Conservation (phyloP, 1,139 yeast genomes). For the Diutina mesorugosa region DNA sequence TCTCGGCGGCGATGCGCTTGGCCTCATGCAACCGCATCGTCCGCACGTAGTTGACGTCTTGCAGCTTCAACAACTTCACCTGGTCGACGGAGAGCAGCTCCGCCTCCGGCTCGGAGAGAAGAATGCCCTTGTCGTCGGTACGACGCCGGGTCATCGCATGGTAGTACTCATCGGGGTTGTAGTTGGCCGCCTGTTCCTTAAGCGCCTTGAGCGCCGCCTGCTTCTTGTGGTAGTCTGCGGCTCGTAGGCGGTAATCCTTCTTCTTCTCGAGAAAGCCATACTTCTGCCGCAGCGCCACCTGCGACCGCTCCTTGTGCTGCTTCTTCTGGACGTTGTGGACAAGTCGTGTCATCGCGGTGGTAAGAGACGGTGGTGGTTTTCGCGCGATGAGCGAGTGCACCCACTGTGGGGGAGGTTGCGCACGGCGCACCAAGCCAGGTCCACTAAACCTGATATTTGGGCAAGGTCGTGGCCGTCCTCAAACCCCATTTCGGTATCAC, state of each 20-base stretch:
- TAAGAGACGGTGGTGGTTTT: conserved; percentile 2
- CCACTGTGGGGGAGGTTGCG: neutral
- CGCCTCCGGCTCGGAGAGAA: conserved; percentile 54
- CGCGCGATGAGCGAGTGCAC: neutral
- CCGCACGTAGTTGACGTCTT: conserved; percentile 76
- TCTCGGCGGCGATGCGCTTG: conserved; percentile 49
- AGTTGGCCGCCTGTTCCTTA: conserved; percentile 53
- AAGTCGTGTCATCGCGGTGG: conserved; percentile 11
- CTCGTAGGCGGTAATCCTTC: conserved; percentile 84
- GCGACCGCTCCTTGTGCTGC: conserved; percentile 91
- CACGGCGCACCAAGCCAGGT: neutral
- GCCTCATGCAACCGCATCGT: conserved; percentile 62
- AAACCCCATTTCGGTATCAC: neutral
- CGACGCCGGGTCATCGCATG: conserved; percentile 73
- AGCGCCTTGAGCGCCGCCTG: conserved; percentile 74
- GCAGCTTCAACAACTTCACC: conserved; percentile 72
- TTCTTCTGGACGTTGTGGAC: conserved; percentile 90
- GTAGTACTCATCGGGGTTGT: conserved; percentile 95
- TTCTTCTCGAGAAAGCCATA: conserved; percentile 88
- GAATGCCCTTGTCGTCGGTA: conserved; percentile 57
- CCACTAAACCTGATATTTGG: neutral
- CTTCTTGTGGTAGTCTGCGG: conserved; percentile 79
- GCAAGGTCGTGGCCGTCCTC: neutral
- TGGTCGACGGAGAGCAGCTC: conserved; percentile 60
- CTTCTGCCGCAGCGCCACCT: conserved; percentile 57